Conservation (phyloP, 352 stramenopile genomes). For the Halophytophthora batemanensis region DNA sequence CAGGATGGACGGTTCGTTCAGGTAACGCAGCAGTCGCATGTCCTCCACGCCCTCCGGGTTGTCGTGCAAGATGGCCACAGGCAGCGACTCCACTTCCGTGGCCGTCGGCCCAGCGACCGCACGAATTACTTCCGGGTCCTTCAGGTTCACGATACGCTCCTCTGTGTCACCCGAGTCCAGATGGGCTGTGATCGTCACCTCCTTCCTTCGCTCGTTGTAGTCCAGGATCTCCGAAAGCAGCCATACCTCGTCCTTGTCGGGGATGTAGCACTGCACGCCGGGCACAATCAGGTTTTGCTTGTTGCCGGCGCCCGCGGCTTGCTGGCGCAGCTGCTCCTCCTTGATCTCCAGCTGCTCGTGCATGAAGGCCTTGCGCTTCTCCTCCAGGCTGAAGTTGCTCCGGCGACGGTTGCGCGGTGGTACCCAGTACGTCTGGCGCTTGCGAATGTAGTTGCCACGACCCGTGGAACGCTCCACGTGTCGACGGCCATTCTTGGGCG, state of each 20-base stretch:
- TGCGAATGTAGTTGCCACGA: slow-evolving; percentile 64
- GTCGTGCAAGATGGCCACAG: slow-evolving; percentile 78
- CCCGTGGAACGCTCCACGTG: slow-evolving; percentile 62
- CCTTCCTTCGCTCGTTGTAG: slow-evolving; percentile 79
- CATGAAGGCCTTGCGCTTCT: slow-evolving; percentile 83
- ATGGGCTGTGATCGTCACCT: slow-evolving; percentile 75
- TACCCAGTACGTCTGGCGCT: slow-evolving; percentile 73
- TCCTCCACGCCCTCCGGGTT: slow-evolving; percentile 78
- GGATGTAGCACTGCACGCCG: slow-evolving; percentile 88
- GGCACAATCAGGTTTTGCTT: slow-evolving; percentile 86
- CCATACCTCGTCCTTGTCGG: slow-evolving; percentile 86
- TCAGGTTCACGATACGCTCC: slow-evolving; percentile 74
- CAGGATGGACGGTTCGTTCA: slow-evolving; percentile 92
- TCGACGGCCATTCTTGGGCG: slow-evolving; percentile 43
- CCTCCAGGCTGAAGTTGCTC: slow-evolving; percentile 78
- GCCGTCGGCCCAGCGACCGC: slow-evolving; percentile 70
- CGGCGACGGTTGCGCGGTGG: slow-evolving; percentile 31
- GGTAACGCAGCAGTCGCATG: slow-evolving; percentile 84
- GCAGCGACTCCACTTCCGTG: slow-evolving; percentile 80
- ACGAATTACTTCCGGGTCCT: slow-evolving; percentile 81
- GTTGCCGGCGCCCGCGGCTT: slow-evolving; percentile 53
- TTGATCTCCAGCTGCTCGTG: slow-evolving; percentile 78
- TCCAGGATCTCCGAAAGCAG: slow-evolving; percentile 78
- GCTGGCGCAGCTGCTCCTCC: slow-evolving; percentile 67
- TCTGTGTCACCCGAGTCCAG: slow-evolving; percentile 63